Conservation (phyloP, 345 rosid species). For the Eucalyptus erythrocorys region DNA sequence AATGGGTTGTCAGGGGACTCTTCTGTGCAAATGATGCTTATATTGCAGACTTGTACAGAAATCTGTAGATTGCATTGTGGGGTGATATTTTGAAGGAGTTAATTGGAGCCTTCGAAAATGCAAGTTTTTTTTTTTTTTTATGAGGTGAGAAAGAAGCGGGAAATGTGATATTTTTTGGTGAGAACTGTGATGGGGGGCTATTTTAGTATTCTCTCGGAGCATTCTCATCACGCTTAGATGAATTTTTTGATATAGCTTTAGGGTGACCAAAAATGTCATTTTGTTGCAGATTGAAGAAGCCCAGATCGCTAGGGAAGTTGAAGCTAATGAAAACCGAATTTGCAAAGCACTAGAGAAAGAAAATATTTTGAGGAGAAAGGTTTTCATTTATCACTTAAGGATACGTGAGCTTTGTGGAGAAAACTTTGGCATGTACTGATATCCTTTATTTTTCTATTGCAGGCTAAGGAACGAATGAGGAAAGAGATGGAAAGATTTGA, state of each 20-base stretch:
- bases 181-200: too few species aligned
- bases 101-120: too few species aligned
- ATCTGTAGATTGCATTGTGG: too few species aligned
- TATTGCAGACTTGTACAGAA: too few species aligned
- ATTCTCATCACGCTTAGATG: conserved; percentile 1
- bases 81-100: too few species aligned
- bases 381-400: conserved; percentile 6
- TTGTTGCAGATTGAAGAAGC: conserved; percentile 56
- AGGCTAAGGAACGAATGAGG: conserved; percentile 79
- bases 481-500: conserved; percentile 90
- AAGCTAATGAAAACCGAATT: conserved; percentile 43
- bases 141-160: too few species aligned
- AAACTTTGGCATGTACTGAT: not conserved
- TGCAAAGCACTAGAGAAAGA: conserved; percentile 75
- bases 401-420: not conserved
- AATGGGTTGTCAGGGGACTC: too few species aligned
- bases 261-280: not conserved
- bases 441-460: conserved; percentile 2
- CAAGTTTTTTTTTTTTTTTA: too few species aligned
- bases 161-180: too few species aligned
- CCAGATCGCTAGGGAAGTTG: conserved; percentile 59
- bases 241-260: not conserved
- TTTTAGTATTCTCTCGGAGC: not conserved
- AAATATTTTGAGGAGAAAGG: conserved; percentile 67
- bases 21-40: too few species aligned